These are phyloP conservation scores for Pythium rhizo-oryzae DNA, from an alignment of 352 stramenopile species.

Conservation along the genomic window DNA sequence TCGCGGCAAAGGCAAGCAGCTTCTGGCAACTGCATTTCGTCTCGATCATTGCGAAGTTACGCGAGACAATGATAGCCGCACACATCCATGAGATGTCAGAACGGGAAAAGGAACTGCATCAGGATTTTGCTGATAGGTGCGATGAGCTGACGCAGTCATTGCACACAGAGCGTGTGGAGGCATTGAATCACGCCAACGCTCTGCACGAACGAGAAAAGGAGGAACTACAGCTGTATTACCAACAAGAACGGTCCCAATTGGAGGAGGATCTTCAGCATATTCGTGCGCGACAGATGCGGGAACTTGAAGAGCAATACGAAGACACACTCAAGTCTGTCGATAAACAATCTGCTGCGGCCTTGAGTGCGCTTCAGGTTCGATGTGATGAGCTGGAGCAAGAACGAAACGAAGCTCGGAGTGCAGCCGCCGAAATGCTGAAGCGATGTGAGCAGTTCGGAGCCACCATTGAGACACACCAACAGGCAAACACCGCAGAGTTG, in stretches of 20 bases:
- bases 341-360: conserved; percentile 20
- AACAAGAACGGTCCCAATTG: conserved; percentile 61
- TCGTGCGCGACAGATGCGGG: conserved; percentile 32
- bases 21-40: conserved; percentile 32
- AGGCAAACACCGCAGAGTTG: background rate
- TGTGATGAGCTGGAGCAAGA: conserved; percentile 29
- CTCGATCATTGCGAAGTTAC: background rate
- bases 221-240: conserved; percentile 52
- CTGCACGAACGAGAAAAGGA: conserved; percentile 51
- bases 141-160: conserved; percentile 59
- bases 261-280: conserved; percentile 48
- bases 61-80: conserved; percentile 3
- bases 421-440: conserved; percentile 11
- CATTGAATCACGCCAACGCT: conserved; percentile 46
- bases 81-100: conserved; percentile 32
- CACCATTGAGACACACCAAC: conserved; percentile 8
- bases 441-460: conserved; percentile 20
- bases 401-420: conserved; percentile 19
- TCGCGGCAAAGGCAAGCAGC: conserved; percentile 28
- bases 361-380: conserved; percentile 22
- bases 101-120: conserved; percentile 47
- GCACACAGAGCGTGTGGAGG: conserved; percentile 48
- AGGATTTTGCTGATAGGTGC: conserved; percentile 60
- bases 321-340: conserved; percentile 27
- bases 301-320: conserved; percentile 36